Evolutionary conservation across 2,329 filamentous ascomycete genomes (phyloP).

Genomic region (Phaeomoniella chlamydospora): DNA sequence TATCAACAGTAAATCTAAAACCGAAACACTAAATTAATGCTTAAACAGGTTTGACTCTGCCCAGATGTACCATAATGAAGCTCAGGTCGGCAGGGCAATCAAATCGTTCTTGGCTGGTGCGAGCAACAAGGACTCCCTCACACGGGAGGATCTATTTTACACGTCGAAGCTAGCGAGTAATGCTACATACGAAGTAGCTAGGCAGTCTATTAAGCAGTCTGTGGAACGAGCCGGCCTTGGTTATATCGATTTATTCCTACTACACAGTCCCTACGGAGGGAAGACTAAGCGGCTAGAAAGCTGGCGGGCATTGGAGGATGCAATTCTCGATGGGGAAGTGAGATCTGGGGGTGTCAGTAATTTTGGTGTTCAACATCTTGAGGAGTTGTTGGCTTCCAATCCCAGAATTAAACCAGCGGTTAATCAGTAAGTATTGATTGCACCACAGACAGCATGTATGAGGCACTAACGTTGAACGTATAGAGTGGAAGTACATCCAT

Average conservation of each 20-base stretch:
- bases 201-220: slow-evolving; percentile 49
- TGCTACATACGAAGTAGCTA: slow-evolving; percentile 51
- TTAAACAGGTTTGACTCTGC: slow-evolving; percentile 44
- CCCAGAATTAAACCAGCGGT: slow-evolving; percentile 52
- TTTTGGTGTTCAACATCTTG: slow-evolving; percentile 59
- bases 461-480: not conserved
- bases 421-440: slow-evolving; percentile 40
- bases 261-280: slow-evolving; percentile 69
- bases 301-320: slow-evolving; percentile 66
- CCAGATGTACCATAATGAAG: slow-evolving; percentile 59
- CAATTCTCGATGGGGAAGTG: slow-evolving; percentile 56
- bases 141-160: slow-evolving; percentile 60
- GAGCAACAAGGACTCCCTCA: slow-evolving; percentile 36
- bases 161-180: slow-evolving; percentile 65
- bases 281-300: slow-evolving; percentile 51
- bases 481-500: slow-evolving; percentile 63
- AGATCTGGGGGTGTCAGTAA: slow-evolving; percentile 64
- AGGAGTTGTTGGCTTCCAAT: slow-evolving; percentile 51
- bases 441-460: not conserved
- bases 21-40: too few species aligned
- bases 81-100: slow-evolving; percentile 53
- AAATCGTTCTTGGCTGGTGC: slow-evolving; percentile 33
- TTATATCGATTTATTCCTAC: slow-evolving; percentile 66
- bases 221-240: slow-evolving; percentile 52
- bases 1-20: too few species aligned